Evolutionary conservation across 2,329 filamentous ascomycete species (phyloP).

Genomic region (Cercospora sojina): DNA sequence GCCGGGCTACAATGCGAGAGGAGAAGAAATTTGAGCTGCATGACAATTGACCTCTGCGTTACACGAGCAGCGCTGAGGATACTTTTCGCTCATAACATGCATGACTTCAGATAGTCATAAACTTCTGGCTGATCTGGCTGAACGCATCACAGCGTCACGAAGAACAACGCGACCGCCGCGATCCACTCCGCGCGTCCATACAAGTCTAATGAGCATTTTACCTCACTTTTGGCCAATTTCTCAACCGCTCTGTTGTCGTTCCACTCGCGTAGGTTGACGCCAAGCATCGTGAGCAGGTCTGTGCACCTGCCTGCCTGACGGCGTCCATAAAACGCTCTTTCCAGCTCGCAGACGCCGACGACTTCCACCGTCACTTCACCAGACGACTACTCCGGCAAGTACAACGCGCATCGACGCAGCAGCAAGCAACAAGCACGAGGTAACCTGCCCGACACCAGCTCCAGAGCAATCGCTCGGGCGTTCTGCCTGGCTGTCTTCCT

Average conservation of each 20-base stretch:
- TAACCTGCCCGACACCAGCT: background rate
- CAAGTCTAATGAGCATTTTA: background rate
- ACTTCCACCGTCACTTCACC: conserved; percentile 13
- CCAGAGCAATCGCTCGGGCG: conserved; percentile 1
- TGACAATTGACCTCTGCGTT: conserved; percentile 32
- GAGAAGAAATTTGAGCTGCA: conserved; percentile 49
- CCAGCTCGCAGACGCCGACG: background rate
- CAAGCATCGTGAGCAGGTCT: background rate
- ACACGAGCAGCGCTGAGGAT: conserved; percentile 25
- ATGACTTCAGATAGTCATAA: background rate
- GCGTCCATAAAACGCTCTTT: conserved; percentile 6
- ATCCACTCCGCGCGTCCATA: background rate
- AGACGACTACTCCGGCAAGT: conserved; percentile 6
- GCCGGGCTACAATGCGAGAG: conserved; percentile 71
- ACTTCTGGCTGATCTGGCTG: background rate
- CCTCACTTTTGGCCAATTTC: conserved; percentile 1
- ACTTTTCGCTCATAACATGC: conserved; percentile 30
- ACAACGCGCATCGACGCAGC: conserved; percentile 1
- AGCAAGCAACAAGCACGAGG: conserved; percentile 3
- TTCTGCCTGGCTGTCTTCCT: conserved; percentile 8
- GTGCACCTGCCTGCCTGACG: background rate
- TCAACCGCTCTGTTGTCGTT: background rate
- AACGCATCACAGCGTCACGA: background rate
- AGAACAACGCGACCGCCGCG: background rate
- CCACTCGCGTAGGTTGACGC: background rate